Percentiles rank a stretch among this genome's conserved stretches.
phyloP scores from a whole-genome alignment of 2,329 filamentous ascomycete genomes.

The Coleophoma cylindrospora region DNA sequence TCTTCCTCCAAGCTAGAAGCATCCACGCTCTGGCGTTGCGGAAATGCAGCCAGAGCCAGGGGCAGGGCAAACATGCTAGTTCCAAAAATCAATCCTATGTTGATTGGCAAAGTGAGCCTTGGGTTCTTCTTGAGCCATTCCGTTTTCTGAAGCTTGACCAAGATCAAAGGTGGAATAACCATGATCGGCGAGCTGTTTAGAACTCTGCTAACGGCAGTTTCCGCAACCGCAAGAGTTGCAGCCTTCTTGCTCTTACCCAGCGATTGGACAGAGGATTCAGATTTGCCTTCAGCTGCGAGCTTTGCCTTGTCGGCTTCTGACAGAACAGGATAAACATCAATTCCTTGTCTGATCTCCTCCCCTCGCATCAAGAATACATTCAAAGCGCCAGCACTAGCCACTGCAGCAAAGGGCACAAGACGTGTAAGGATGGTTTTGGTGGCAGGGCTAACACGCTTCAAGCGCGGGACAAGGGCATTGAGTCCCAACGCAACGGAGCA shows the following conservation, averaged over 20 bases:
- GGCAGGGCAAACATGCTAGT: conserved; percentile 88
- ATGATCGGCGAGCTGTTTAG: conserved; percentile 96
- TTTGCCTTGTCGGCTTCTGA: conserved; percentile 62
- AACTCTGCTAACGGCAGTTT: conserved; percentile 88
- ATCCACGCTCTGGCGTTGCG: conserved; percentile 78
- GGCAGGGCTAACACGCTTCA: conserved; percentile 70
- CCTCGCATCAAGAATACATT: conserved; percentile 98
- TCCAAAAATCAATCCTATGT: conserved; percentile 78
- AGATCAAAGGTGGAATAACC: conserved; percentile 83
- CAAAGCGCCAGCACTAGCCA: conserved; percentile 82
- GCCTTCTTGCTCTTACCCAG: conserved; percentile 86
- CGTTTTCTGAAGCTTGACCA: conserved; percentile 79
- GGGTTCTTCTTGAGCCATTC: conserved; percentile 78
- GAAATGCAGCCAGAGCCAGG: conserved; percentile 85
- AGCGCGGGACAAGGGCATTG: conserved; percentile 80
- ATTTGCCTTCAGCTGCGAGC: conserved; percentile 50
- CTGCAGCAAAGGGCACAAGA: conserved; percentile 94
- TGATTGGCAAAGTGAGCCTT: conserved; percentile 72
- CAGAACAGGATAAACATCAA: conserved; percentile 84
- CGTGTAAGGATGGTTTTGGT: conserved; percentile 73
- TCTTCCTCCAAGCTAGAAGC: conserved; percentile 76
- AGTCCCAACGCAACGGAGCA: conserved; percentile 91
- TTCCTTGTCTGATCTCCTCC: conserved; percentile 89
- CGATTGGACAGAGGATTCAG: conserved; percentile 60
- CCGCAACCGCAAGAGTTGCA: conserved; percentile 81